Percentiles rank a stretch among this genome's conserved stretches.
These are phyloP conservation scores for Colletotrichum navitas DNA, from an alignment of 2,329 filamentous ascomycete species.

Conservation along the genomic window DNA sequence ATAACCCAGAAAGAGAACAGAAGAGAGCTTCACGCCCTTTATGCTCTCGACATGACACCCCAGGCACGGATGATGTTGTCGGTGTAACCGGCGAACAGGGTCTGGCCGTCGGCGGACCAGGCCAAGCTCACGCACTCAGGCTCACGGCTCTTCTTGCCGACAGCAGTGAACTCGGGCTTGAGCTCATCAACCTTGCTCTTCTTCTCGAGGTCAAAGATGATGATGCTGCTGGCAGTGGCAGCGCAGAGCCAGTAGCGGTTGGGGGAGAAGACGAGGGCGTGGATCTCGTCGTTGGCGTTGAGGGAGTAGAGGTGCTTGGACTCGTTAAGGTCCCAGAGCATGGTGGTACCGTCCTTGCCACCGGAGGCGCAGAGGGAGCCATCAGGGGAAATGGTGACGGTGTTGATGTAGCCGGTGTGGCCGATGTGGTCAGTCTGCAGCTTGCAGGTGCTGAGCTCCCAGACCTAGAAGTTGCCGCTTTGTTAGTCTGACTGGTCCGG, in stretches of 20 bases:
- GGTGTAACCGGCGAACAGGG: constrained; percentile 99
- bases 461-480: constrained; percentile 75
- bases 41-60: constrained; percentile 97
- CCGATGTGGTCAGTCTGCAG: constrained; percentile 99
- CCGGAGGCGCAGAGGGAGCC: constrained; percentile 98
- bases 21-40: constrained; percentile 53
- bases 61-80: constrained; percentile 99
- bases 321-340: constrained; percentile 99
- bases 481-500: constrained; percentile 45
- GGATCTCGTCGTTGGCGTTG: constrained; percentile 99
- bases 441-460: constrained; percentile 99
- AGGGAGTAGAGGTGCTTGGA: constrained; percentile 99
- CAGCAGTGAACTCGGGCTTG: constrained; percentile 96
- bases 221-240: constrained; percentile 96
- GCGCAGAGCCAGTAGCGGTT: constrained; percentile 99
- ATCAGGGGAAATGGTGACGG: constrained; percentile 99
- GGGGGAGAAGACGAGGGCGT: constrained; percentile 99
- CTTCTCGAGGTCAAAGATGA: constrained; percentile 99
- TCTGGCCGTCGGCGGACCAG: constrained; percentile 99
- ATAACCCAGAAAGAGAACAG: constrained; percentile 42
- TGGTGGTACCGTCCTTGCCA: constrained; percentile 99
- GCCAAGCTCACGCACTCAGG: constrained; percentile 98
- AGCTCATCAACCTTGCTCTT: constrained; percentile 99
- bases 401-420: constrained; percentile 99
- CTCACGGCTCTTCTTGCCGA: constrained; percentile 99